phyloP scores from a whole-genome alignment of 495 filamentous ascomycete genomes.

The Penicillium dipodomyicola region DNA sequence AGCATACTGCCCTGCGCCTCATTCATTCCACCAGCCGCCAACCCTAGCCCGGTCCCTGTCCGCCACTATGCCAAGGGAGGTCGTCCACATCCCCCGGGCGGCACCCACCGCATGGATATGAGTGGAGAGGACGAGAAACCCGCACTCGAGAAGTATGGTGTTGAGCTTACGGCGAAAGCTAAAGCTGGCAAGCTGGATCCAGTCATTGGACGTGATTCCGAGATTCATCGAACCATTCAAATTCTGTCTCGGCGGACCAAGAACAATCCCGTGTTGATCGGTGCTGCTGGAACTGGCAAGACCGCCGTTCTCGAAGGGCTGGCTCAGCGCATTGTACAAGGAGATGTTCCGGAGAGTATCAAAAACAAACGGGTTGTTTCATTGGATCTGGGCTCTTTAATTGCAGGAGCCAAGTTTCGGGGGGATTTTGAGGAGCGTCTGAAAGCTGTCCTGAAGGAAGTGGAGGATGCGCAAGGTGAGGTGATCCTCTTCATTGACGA shows the following conservation, averaged over 20 bases:
- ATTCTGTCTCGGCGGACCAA: constrained; percentile 90
- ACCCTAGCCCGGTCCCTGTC: constrained; percentile 16
- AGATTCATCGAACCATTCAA: constrained; percentile 93
- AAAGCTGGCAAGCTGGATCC: constrained; percentile 90
- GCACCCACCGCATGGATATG: constrained; percentile 89
- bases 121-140: constrained; percentile 76
- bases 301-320: constrained; percentile 93
- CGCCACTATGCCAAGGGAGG: constrained; percentile 77
- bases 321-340: constrained; percentile 83
- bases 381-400: constrained; percentile 84
- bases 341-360: constrained; percentile 94
- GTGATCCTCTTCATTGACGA: constrained; percentile 97
- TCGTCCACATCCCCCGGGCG: constrained; percentile 80
- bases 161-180: constrained; percentile 85
- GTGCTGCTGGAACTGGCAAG: constrained; percentile 90
- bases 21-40: constrained; percentile 15
- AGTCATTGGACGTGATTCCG: constrained; percentile 86
- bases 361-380: constrained; percentile 89
- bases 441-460: constrained; percentile 87
- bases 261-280: constrained; percentile 95
- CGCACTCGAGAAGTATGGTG: constrained; percentile 84
- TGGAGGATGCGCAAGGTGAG: constrained; percentile 80
- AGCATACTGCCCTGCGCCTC: constrained; percentile 22
- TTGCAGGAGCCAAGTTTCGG: constrained; percentile 92
- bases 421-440: constrained; percentile 96